These are phyloP conservation scores for Penicillium polonicum DNA, from an alignment of 2,329 filamentous ascomycete species.

Conservation along the genomic window DNA sequence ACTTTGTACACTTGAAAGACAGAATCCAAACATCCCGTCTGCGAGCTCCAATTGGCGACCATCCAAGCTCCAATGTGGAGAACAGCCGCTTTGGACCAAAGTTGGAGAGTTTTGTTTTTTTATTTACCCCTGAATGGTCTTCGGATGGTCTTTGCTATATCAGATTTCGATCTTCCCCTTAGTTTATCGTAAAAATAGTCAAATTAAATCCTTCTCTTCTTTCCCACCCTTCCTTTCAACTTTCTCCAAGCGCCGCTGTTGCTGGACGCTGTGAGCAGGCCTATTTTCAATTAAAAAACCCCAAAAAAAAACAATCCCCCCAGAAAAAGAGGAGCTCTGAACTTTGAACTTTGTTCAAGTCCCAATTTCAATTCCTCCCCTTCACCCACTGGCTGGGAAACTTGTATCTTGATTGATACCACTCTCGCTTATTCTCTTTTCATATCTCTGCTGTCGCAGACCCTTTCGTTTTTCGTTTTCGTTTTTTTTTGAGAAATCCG, in stretches of 20 bases:
- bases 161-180: background rate
- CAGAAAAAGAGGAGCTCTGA: constrained; percentile 12
- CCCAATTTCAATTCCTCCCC: constrained; percentile 20
- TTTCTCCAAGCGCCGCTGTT: constrained; percentile 36
- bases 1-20: no score
- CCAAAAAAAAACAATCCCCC: background rate
- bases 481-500: background rate
- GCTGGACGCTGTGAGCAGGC: constrained; percentile 41
- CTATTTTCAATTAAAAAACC: constrained; percentile 19
- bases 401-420: constrained; percentile 23
- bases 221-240: constrained; percentile 17
- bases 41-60: constrained; percentile 12
- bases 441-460: constrained; percentile 10
- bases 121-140: constrained; percentile 25
- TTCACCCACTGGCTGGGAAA: constrained; percentile 32
- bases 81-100: constrained; percentile 10
- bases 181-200: background rate
- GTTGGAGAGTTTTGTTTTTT: no score
- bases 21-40: constrained; percentile 4
- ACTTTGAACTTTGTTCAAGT: constrained; percentile 8
- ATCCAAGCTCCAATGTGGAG: constrained; percentile 21
- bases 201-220: constrained; percentile 1
- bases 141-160: background rate
- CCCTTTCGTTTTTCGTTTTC: background rate
- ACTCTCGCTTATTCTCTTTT: constrained; percentile 18